These are phyloP conservation scores for Debaryomyces maramus DNA, from an alignment of 805 yeast genomes.

Conservation along the genomic window DNA sequence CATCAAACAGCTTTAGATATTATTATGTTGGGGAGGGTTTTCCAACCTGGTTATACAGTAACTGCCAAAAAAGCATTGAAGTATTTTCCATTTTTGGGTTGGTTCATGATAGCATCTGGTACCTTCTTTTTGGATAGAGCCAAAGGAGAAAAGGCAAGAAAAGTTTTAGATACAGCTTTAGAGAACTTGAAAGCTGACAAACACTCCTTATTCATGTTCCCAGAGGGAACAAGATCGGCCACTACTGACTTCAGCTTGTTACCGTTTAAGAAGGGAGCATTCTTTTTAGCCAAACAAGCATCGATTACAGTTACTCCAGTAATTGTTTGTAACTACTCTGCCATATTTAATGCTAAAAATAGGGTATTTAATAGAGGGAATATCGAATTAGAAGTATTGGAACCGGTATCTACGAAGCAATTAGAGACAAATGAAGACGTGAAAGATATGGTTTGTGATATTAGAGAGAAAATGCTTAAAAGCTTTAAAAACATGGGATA, in stretches of 20 bases:
- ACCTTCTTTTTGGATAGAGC: slow-evolving; percentile 88
- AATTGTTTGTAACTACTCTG: slow-evolving; percentile 83
- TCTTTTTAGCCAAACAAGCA: slow-evolving; percentile 94
- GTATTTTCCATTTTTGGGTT: slow-evolving; percentile 87
- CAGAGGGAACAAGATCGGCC: slow-evolving; percentile 96
- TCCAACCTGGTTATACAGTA: slow-evolving; percentile 87
- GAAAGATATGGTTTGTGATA: slow-evolving; percentile 53
- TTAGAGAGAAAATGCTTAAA: slow-evolving; percentile 57
- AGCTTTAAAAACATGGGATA: slow-evolving; percentile 43
- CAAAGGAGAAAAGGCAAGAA: slow-evolving; percentile 71
- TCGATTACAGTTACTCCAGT: slow-evolving; percentile 86
- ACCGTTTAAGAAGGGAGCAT: slow-evolving; percentile 96
- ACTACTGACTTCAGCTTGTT: slow-evolving; percentile 64
- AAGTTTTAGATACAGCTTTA: slow-evolving; percentile 71
- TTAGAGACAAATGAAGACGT: slow-evolving; percentile 69
- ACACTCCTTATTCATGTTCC: slow-evolving; percentile 85
- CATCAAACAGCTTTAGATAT: slow-evolving; percentile 92
- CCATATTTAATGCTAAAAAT: slow-evolving; percentile 59
- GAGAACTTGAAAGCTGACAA: slow-evolving; percentile 56
- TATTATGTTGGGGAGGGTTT: slow-evolving; percentile 73
- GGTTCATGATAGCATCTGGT: slow-evolving; percentile 93
- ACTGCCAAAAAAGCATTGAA: slow-evolving; percentile 87
- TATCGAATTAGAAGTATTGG: slow-evolving; percentile 74
- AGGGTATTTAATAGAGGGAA: slow-evolving; percentile 75
- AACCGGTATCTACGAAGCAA: slow-evolving; percentile 74